Conservation (phyloP, 352 stramenopile genomes). For the Pythium aquatile region DNA sequence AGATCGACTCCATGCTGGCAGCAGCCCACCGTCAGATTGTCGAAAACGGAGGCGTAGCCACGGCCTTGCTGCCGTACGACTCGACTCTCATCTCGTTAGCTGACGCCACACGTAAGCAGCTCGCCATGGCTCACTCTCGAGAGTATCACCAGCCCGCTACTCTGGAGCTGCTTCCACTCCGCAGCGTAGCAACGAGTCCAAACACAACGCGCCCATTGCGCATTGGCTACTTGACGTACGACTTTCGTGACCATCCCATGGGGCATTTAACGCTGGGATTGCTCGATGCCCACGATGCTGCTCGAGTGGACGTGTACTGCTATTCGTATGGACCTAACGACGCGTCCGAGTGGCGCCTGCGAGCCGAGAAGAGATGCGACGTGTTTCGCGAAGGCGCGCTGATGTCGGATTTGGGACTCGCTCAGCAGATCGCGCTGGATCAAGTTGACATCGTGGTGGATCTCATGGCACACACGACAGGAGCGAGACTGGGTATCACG, state of each 20-base stretch:
- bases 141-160: slow-evolving; percentile 39
- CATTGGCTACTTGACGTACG: slow-evolving; percentile 86
- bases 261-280: slow-evolving; percentile 87
- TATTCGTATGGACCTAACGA: slow-evolving; percentile 88
- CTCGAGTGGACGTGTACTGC: slow-evolving; percentile 46
- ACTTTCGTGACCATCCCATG: slow-evolving; percentile 94
- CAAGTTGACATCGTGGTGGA: slow-evolving; percentile 87
- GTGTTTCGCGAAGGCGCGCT: slow-evolving; percentile 65
- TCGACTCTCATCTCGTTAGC: slow-evolving; percentile 58
- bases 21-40: slow-evolving; percentile 27
- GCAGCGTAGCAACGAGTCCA: neutral
- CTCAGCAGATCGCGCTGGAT: slow-evolving; percentile 51
- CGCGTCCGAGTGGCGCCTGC: slow-evolving; percentile 50
- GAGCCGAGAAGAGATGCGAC: slow-evolving; percentile 48
- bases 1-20: slow-evolving; percentile 45
- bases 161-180: slow-evolving; percentile 32
- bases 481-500: slow-evolving; percentile 59
- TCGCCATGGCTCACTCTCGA: slow-evolving; percentile 36
- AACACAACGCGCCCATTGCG: slow-evolving; percentile 35
- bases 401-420: slow-evolving; percentile 51
- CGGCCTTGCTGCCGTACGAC: slow-evolving; percentile 66
- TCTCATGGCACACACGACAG: slow-evolving; percentile 91
- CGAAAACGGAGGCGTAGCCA: neutral
- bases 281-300: slow-evolving; percentile 68
- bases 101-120: slow-evolving; percentile 41